Percentiles rank a stretch among this genome's conserved stretches.
These are phyloP conservation scores for Teunomyces barrocoloradensis DNA, from an alignment of 805 yeast genomes.

Conservation along the genomic window DNA sequence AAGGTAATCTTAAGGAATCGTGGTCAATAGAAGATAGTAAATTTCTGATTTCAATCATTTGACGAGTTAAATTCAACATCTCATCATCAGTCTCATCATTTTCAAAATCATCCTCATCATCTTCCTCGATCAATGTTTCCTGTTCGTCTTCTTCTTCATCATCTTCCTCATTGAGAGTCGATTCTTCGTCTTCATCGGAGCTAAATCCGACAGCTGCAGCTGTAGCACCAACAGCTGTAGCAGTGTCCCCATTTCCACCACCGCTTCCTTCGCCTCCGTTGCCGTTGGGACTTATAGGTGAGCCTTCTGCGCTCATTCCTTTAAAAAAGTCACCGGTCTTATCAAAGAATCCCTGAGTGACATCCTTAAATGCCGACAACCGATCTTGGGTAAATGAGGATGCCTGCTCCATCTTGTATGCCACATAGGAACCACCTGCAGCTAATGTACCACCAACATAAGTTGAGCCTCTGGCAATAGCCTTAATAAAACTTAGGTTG, in stretches of 20 bases:
- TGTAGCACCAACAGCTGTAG: conserved; percentile 47
- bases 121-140: conserved; percentile 43
- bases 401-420: conserved; percentile 90
- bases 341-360: conserved; percentile 55
- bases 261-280: conserved; percentile 27
- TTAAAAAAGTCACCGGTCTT: conserved; percentile 44
- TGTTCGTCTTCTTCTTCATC: conserved; percentile 46
- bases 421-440: conserved; percentile 91
- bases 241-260: conserved; percentile 29
- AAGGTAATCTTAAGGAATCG: conserved; percentile 79
- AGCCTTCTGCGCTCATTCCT: conserved; percentile 20
- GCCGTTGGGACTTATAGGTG: conserved; percentile 13
- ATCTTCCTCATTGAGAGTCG: conserved; percentile 27
- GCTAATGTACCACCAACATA: conserved; percentile 88
- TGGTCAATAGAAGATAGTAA: conserved; percentile 74
- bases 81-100: conserved; percentile 67
- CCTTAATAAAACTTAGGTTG: conserved; percentile 41
- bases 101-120: conserved; percentile 43
- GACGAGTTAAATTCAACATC: conserved; percentile 85
- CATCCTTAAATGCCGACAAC: conserved; percentile 58
- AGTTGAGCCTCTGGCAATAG: conserved; percentile 57
- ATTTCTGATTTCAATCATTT: conserved; percentile 93
- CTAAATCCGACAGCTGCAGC: conserved; percentile 52
- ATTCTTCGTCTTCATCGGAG: conserved; percentile 26
- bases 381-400: conserved; percentile 66